These are phyloP conservation scores for Bondarzewia mesenterica DNA, from an alignment of 1,284 basidiomycete species.

Conservation along the genomic window DNA sequence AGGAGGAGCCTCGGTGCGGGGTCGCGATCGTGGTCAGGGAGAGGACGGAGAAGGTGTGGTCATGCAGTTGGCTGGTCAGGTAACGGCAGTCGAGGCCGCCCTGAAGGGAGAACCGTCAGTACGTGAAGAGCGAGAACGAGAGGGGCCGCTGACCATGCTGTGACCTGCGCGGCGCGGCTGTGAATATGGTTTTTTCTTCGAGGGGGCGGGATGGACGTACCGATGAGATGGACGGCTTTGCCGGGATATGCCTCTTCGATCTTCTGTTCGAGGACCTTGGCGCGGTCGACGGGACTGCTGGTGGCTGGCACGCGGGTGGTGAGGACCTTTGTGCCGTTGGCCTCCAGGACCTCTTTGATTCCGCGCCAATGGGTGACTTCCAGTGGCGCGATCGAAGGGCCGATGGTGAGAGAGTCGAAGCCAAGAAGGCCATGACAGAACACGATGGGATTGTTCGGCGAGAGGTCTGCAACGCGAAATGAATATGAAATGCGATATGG, in stretches of 20 bases:
- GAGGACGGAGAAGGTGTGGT: conserved; percentile 62
- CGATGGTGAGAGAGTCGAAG: conserved; percentile 73
- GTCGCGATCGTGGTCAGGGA: conserved; percentile 91
- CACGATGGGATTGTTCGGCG: conserved; percentile 78
- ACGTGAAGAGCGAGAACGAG: not conserved
- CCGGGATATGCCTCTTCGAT: conserved; percentile 78
- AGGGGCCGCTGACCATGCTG: conserved; percentile 63
- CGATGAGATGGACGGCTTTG: conserved; percentile 81
- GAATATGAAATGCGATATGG: too few species aligned
- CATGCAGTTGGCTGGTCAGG: conserved; percentile 64
- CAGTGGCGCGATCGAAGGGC: conserved; percentile 66
- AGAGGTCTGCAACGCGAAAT: too few species aligned
- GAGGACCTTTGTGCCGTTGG: conserved; percentile 84
- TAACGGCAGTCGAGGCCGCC: conserved; percentile 92
- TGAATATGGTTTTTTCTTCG: not conserved
- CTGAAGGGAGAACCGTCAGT: conserved; percentile 29
- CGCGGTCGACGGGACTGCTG: conserved; percentile 78
- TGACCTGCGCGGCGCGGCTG: conserved; percentile 45
- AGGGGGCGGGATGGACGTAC: conserved; percentile 24
- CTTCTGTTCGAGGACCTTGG: conserved; percentile 75
- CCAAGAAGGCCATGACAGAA: conserved; percentile 93
- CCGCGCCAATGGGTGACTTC: conserved; percentile 94
- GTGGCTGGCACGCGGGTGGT: conserved; percentile 91
- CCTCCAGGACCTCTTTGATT: conserved; percentile 83
- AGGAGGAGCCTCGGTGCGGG: conserved; percentile 88